Conservation (phyloP, 2,329 filamentous ascomycete genomes). For the Penicillium sp. region DNA sequence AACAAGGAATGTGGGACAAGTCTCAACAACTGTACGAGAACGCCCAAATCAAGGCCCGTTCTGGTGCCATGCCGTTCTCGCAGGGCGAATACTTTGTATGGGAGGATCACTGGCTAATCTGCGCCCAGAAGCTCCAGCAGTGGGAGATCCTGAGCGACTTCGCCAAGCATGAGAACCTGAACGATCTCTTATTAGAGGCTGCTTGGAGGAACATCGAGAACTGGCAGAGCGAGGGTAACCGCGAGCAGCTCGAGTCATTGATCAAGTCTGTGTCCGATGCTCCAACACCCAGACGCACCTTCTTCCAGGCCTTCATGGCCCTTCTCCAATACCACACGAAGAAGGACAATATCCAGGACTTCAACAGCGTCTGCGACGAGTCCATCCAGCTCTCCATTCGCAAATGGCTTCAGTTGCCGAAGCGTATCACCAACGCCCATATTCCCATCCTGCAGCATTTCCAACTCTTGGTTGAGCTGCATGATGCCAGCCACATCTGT, state of each 20-base stretch:
- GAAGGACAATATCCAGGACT: conserved; percentile 68
- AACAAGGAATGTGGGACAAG: conserved; percentile 99
- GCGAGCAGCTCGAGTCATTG: conserved; percentile 80
- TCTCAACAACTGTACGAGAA: conserved; percentile 93
- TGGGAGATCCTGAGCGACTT: conserved; percentile 98
- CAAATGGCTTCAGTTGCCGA: conserved; percentile 98
- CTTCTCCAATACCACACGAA: conserved; percentile 89
- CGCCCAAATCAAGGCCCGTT: conserved; percentile 92
- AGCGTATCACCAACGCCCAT: conserved; percentile 85
- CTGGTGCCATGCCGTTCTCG: conserved; percentile 90
- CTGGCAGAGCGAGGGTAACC: conserved; percentile 77
- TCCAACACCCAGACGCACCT: conserved; percentile 81
- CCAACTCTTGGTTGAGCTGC: conserved; percentile 91
- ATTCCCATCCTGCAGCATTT: conserved; percentile 94
- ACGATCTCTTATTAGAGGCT: conserved; percentile 87
- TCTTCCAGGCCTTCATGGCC: conserved; percentile 98
- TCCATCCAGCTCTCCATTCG: conserved; percentile 93
- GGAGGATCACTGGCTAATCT: conserved; percentile 98
- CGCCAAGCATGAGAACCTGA: conserved; percentile 96
- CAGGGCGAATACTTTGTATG: conserved; percentile 97
- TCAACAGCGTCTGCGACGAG: conserved; percentile 85
- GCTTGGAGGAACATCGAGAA: conserved; percentile 93
- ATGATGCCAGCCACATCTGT: conserved; percentile 95
- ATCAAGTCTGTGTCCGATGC: conserved; percentile 98
- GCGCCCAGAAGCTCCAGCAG: conserved; percentile 94